Evolutionary conservation across 192 early-diverging fungal species (phyloP).

Genomic region (Backusella liffmaniae): DNA sequence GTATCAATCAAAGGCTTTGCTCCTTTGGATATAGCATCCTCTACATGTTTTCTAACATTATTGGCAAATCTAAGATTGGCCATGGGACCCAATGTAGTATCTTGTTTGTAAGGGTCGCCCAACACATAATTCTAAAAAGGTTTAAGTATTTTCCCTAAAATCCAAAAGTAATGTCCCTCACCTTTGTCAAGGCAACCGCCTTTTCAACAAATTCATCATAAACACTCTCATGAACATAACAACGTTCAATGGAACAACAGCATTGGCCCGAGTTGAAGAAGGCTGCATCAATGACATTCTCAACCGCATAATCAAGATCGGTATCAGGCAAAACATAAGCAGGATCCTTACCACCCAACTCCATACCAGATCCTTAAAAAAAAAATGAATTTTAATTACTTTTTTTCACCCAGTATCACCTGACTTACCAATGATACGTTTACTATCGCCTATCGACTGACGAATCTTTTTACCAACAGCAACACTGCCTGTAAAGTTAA

Average conservation of each 20-base stretch:
- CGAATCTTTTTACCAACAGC: conserved; percentile 66
- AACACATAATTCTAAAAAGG: conserved; percentile 56
- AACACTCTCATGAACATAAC: conserved; percentile 73
- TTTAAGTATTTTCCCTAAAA: too few relatives aligned
- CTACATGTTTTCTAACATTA: conserved; percentile 63
- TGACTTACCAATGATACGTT: conserved; percentile 58
- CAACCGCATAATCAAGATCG: conserved; percentile 68
- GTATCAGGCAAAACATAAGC: conserved; percentile 76
- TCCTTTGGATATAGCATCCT: conserved; percentile 69
- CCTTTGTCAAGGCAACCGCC: conserved; percentile 54
- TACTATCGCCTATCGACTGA: conserved; percentile 40
- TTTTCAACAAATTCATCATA: conserved; percentile 71
- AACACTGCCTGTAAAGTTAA: conserved; percentile 79
- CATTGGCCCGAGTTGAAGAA: conserved; percentile 83
- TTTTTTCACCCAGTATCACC: neutral
- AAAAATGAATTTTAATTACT: neutral
- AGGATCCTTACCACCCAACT: conserved; percentile 86
- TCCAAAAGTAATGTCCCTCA: conserved; percentile 8
- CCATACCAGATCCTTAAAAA: conserved; percentile 67
- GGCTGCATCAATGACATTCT: conserved; percentile 76
- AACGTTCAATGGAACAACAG: conserved; percentile 79
- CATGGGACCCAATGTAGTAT: conserved; percentile 75
- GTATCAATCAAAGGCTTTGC: conserved; percentile 64
- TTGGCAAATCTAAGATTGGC: conserved; percentile 66
- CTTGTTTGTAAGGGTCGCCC: conserved; percentile 61